A percentile compares a stretch with the other conserved stretches of the same genome.
Evolutionary conservation across 176 grass and related monocot species (phyloP).

Genomic region (Oryza brachyantha): DNA sequence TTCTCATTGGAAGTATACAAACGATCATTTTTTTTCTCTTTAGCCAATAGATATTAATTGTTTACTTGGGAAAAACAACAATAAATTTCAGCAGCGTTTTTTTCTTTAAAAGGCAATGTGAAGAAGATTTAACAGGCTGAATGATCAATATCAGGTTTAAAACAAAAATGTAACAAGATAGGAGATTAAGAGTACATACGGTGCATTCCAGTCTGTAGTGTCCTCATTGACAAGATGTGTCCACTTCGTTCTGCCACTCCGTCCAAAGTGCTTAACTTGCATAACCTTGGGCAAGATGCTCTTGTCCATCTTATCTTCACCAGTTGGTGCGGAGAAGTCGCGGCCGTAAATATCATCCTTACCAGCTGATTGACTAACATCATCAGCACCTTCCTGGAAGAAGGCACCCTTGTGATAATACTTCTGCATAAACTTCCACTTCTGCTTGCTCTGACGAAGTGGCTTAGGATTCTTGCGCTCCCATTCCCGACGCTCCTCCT

Average conservation of each 20-base stretch:
- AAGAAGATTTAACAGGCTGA: neutral
- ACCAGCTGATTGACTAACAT: slow-evolving; percentile 48
- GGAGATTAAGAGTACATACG: slow-evolving; percentile 74
- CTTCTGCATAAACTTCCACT: slow-evolving; percentile 99
- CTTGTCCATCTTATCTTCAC: slow-evolving; percentile 97
- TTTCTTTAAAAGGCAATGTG: neutral
- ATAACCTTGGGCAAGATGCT: slow-evolving; percentile 97
- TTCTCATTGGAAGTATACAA: slow-evolving; percentile 1
- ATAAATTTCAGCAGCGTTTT: neutral
- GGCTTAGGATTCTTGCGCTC: slow-evolving; percentile 69
- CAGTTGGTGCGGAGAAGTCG: slow-evolving; percentile 87
- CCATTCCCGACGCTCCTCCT: slow-evolving; percentile 89
- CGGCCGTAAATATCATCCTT: slow-evolving; percentile 63
- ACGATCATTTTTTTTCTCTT: neutral
- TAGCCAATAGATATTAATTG: slow-evolving; percentile 24
- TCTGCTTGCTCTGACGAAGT: slow-evolving; percentile 46
- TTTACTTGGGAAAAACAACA: neutral
- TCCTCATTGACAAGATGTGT: slow-evolving; percentile 98
- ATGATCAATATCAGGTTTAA: neutral
- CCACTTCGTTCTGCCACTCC: slow-evolving; percentile 97
- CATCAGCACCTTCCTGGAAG: slow-evolving; percentile 74
- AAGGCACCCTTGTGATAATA: slow-evolving; percentile 97
- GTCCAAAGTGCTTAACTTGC: slow-evolving; percentile 97
- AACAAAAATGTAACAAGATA: neutral
- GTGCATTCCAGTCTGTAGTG: slow-evolving; percentile 93